Percentiles rank a stretch among this genome's conserved stretches.
phyloP scores from a whole-genome alignment of 2,329 filamentous ascomycete species.

The Podosphaera aphanis region DNA sequence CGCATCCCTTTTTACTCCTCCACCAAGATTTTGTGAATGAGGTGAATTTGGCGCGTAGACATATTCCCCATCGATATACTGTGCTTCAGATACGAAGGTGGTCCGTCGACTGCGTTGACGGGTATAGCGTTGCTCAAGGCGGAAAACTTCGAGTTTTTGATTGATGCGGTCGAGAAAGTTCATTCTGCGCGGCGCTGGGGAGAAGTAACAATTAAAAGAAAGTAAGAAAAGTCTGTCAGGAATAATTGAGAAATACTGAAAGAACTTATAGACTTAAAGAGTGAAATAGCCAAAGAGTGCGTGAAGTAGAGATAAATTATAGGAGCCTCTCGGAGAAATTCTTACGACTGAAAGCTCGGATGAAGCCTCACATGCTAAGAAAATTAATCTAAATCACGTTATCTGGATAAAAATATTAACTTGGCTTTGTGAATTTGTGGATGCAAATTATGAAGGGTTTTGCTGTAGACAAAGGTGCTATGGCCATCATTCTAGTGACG shows the following conservation, averaged over 20 bases:
- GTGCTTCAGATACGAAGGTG: conserved; percentile 68
- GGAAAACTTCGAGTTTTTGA: conserved; percentile 67
- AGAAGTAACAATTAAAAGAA: not conserved
- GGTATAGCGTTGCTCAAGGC: conserved; percentile 86
- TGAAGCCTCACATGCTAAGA: not conserved
- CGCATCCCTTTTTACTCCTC: conserved; percentile 11
- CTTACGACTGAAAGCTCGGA: not conserved
- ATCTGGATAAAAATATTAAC: not conserved
- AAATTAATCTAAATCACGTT: not conserved
- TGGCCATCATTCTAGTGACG: too few relatives aligned
- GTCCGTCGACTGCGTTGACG: conserved; percentile 66
- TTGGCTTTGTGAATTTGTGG: not conserved
- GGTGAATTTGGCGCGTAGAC: conserved; percentile 36
- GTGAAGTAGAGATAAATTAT: not conserved
- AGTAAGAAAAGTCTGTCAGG: not conserved
- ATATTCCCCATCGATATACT: conserved; percentile 92
- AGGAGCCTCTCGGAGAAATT: not conserved
- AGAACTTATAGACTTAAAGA: not conserved
- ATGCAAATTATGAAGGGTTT: not conserved
- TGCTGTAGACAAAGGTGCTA: not conserved
- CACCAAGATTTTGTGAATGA: conserved; percentile 18
- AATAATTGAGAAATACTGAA: not conserved
- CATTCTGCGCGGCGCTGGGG: conserved; percentile 6
- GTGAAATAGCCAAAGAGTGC: not conserved
- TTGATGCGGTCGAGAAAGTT: conserved; percentile 35